Base-by-base conservation (phyloP, 495 filamentous ascomycete genomes). In the Diplogelasinospora grovesii region DNA sequence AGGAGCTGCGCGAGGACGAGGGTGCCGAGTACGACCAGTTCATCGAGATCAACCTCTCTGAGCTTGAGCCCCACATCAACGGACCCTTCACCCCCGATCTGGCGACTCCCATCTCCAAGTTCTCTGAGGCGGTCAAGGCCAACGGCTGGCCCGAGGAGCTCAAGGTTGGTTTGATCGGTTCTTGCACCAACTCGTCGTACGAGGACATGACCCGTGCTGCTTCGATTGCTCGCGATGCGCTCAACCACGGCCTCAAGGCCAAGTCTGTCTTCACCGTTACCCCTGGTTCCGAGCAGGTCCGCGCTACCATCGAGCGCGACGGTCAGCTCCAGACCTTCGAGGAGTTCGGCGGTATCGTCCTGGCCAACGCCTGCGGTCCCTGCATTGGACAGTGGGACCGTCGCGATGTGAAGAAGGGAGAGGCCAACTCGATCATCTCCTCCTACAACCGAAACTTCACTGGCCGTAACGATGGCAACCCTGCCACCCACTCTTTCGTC, bases 31-130 rank as follows among this genome's bases (percentile, higher is more conserved):
- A 96, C 67, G 92, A 98, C 63, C 82, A 98, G 70, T 68, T 96
- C 48, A 79, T 98, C 52, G 90, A 96, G 71, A 82, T 98, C 69
- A 89, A 98, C 73, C 79, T 98, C 25, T 82, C 75, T 37, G 83
- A 92, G 67, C 83, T 98, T 31, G 92, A 98, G 75, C 92, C 92
- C 25, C 87, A 98, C 66, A 86, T 98, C 73, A 98, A 98, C 73
- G 92, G 92, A 52, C 92, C 92, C 39, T 98, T 98, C 80, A 98
- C 92, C n/a, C 92, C 92, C 45, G 92, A 98, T 81, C 81, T 98
- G 65, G 89, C 89, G 31, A 97, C 92, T 28, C 92, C 92, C 14
- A 88, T 98, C 69, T 94, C 89, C 65, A 85, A 96, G 73, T 97
- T 96, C 70, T 87, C 87, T 65, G 82, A 89, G 63, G 86, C 92